Percentiles rank a stretch among this genome's conserved stretches.
Evolutionary conservation across 2,329 filamentous ascomycete genomes (phyloP).

Genomic region (Drechslerella dactyloides): DNA sequence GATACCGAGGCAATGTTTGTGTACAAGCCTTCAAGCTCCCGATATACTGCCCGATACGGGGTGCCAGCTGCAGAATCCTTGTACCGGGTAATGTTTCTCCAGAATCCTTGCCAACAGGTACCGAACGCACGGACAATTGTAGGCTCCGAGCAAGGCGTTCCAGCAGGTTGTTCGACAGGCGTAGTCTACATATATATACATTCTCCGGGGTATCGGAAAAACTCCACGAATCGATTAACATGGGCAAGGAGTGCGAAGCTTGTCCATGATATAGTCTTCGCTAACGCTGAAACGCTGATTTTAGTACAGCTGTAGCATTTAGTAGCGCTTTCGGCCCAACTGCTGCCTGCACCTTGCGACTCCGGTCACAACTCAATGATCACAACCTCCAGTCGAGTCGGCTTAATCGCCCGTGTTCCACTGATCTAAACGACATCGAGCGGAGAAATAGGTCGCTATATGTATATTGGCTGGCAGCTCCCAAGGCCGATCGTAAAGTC

Average conservation of each 20-base stretch:
- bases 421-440: background rate
- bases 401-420: background rate
- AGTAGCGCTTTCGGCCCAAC: too few species aligned
- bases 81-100: background rate
- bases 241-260: background rate
- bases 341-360: too few species aligned
- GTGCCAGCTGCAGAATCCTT: background rate
- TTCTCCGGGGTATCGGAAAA: background rate
- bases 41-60: too few species aligned
- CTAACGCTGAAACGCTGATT: too few species aligned
- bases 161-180: constrained; percentile 14
- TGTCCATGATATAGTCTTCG: too few species aligned
- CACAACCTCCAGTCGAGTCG: too few species aligned
- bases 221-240: background rate
- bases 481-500: constrained; percentile 4
- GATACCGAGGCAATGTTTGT: too few species aligned
- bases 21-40: too few species aligned
- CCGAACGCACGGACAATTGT: constrained; percentile 3
- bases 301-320: too few species aligned
- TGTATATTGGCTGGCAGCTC: background rate
- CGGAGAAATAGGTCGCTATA: too few species aligned
- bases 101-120: background rate
- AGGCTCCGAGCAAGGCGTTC: constrained; percentile 15
- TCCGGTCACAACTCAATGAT: too few species aligned
- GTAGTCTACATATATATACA: background rate